These are phyloP conservation scores for Boletus barrowsii DNA, from an alignment of 768 basidiomycete genomes.

Conservation along the genomic window DNA sequence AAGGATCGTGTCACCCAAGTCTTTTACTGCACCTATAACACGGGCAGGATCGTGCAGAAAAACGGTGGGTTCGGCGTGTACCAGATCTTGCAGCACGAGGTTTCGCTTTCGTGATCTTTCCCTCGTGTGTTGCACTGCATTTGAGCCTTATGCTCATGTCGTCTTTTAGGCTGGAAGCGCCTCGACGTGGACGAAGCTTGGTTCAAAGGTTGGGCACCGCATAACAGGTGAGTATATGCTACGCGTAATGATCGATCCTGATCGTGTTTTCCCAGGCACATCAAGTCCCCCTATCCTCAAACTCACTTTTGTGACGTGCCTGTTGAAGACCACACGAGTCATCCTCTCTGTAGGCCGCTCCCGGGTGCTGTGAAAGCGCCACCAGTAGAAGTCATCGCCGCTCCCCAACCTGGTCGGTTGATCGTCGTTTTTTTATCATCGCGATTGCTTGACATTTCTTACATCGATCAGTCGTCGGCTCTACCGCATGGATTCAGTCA, in stretches of 20 bases:
- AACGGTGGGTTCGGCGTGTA: slow-evolving; percentile 32
- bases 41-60: slow-evolving; percentile 43
- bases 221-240: slow-evolving; percentile 21
- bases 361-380: slow-evolving; percentile 31
- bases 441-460: slow-evolving; percentile 5
- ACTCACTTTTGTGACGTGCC: slow-evolving; percentile 40
- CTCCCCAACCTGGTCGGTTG: slow-evolving; percentile 33
- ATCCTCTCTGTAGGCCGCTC: slow-evolving; percentile 42
- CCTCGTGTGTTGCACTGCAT: background rate
- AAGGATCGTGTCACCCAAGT: slow-evolving; percentile 28
- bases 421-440: background rate
- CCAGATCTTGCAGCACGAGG: background rate
- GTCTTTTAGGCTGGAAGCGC: slow-evolving; percentile 44
- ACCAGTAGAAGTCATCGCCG: slow-evolving; percentile 21
- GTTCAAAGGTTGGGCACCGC: slow-evolving; percentile 34
- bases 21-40: slow-evolving; percentile 39
- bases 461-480: slow-evolving; percentile 27
- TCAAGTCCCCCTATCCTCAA: slow-evolving; percentile 40
- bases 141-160: background rate
- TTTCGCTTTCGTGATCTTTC: background rate
- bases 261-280: slow-evolving; percentile 19
- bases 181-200: slow-evolving; percentile 42
- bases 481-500: slow-evolving; percentile 20
- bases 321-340: slow-evolving; percentile 36
- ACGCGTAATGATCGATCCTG: background rate